These are phyloP conservation scores for Fragaria vesca DNA, from an alignment of 306 rosid genomes.

Conservation along the genomic window DNA sequence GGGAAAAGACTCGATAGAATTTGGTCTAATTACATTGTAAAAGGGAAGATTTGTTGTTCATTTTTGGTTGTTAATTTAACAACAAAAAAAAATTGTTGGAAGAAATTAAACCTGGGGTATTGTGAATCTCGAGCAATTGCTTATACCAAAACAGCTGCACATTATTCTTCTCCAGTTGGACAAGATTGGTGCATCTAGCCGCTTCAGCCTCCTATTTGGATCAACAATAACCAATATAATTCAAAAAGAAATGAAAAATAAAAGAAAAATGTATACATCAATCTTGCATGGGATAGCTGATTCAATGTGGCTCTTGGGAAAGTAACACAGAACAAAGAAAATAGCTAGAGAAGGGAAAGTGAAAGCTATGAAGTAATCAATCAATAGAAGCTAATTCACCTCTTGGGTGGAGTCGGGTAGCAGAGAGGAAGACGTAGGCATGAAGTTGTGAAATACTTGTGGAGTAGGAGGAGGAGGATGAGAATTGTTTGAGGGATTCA, in stretches of 20 bases:
- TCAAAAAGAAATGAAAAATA: not conserved
- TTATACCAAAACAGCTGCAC: constrained; percentile 28
- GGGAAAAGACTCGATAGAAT: too few relatives aligned
- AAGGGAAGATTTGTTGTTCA: too few relatives aligned
- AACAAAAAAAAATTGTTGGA: not conserved
- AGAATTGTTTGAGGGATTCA: not conserved
- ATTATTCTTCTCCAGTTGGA: constrained; percentile 16
- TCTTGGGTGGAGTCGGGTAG: not conserved
- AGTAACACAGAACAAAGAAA: not conserved
- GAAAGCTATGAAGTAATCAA: not conserved
- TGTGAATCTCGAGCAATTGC: constrained; percentile 19
- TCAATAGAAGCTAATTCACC: constrained; percentile 6
- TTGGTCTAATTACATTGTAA: too few relatives aligned
- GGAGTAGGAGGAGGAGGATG: constrained; percentile 7
- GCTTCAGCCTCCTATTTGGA: constrained; percentile 8
- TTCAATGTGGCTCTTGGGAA: not conserved
- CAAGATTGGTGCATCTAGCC: not conserved
- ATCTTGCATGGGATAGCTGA: not conserved
- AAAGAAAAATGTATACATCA: too few relatives aligned
- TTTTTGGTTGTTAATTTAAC: too few relatives aligned
- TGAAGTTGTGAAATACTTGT: not conserved
- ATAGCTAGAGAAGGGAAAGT: not conserved
- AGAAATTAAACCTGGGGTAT: constrained; percentile 26
- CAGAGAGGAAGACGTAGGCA: not conserved
- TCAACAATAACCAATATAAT: not conserved